Evolutionary conservation across 108 stramenopile species (phyloP), one percentile per base, ranked within the genome.

Genomic region (Skeletonema menzelii): DNA sequence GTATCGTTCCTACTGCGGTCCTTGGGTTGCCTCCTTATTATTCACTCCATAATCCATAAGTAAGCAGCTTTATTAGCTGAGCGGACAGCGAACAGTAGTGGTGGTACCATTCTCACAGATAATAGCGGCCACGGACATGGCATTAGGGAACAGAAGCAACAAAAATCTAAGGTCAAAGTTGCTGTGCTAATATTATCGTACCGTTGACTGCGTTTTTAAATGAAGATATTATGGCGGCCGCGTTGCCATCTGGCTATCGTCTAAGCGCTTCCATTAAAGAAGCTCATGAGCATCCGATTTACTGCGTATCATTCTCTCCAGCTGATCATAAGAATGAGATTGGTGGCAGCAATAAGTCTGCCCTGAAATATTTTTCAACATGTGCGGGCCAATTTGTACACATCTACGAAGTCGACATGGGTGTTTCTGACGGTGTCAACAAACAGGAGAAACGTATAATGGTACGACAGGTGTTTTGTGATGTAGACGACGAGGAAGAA

Each of bases 261-360:
- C 62, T 79, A 28, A 57, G 55, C n/a, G 67, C 71, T 19, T 76
- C 70, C 19, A 61, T 56, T 19, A 59, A 79, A 31, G 87, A 90
- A 63, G 44, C 55, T 24, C 89, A 90, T 63, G 58, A 55, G 10
- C 69, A 85, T 27, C 82, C 86, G 2, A 80, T 91, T 56, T 88
- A 88, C 69, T 77, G 84, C 64, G 69, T 87, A 8, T 64, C 80
- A 2, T 91, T 76, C 79, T 83, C 87, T 24, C 77, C 74, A 55
- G 86, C 88, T 56, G 10, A 46, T 19, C 71, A 77, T 62, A 28
- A 27, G 30, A 35, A 66, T 14, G 67, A 26, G 49, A 31, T 30
- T n/a, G 38, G 27, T 17, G 27, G 20, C 28, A 11, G 31, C 14
- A 37, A 38, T 10, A 37, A 37, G 35, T 12, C 35, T 37, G 11